Base-by-base conservation (phyloP, 495 filamentous ascomycete species). In the Lepraria neglecta region DNA sequence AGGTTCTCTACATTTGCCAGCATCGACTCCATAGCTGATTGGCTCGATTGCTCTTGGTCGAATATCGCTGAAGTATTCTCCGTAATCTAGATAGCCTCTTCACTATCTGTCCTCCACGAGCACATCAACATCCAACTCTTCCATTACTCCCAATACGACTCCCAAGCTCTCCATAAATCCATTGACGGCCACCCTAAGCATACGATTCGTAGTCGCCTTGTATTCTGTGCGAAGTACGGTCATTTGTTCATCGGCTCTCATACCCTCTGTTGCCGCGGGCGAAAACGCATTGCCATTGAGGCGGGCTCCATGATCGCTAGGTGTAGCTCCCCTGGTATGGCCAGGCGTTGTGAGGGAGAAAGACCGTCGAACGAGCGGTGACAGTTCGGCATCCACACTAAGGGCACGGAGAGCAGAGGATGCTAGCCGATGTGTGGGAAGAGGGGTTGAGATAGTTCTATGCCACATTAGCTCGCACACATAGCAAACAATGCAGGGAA, bases 161-260 rank as follows among this genome's bases (percentile, higher is more conserved):
- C 85, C 82, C 31, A 97, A 67, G 65, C 88, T 95, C 64, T 97
- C 94, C 79, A 97, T 90, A 69, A 96, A 96, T n/a, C 92, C 91
- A 75, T 98, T 98, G 65, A 96, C 92, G 15, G 94, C 90, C 11
- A 98, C 94, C 17, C 94, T 85, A 64, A 98, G 80, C 95, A 97
- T 97, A 60, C 94, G 85, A 65, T 95, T 94, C 17, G 94, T 97
- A 0, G 90, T 91, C 0, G 94, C 94, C 52, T 80, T 82, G 76
- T 97, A 98, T 55, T 87, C 82, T 11, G 86, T 86, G 43, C 80
- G 76, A 48, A 98, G 78, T 6, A 91, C 75, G 4, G 79, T 84
- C 56, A 65, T 70, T 31, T 76, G 75, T 10, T 76, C 74, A 15
- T 74, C 69, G 3, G 71, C 70, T 50, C 70, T 52, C 42, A 4